Evolutionary conservation across 2,329 filamentous ascomycete species (phyloP), one percentile per base, ranked within the genome.

Genomic region (Penicillium griseofulvum): DNA sequence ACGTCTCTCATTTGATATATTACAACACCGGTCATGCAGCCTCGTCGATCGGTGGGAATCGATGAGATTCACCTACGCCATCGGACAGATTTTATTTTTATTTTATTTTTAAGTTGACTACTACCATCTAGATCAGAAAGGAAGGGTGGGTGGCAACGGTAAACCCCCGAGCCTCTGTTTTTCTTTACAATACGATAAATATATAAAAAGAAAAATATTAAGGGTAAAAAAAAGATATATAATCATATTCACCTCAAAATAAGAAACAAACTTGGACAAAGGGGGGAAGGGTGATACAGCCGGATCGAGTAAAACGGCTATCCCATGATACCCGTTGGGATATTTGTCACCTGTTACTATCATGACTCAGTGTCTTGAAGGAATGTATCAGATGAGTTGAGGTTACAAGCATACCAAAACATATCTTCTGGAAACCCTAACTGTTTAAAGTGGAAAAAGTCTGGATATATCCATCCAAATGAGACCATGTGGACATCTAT

Each of bases 1-100:
- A 68, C 66, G 69, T 59, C 66, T 76, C 72, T 73, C 71, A 76
- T 76, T 76, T 75, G 74, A 75, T 73, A 74, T 72, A 68, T 68
- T 68, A 68, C 67, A 68, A 66, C 66, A 68, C 65, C 68, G 71
- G 74, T 76, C 74, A 76, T 76, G 74, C 74, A 76, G 70, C 69
- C 63, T 63, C 65, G 72, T 74, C 71, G 72, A 76, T 76, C 74
- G 67, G 68, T 65, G 61, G 57, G 57, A 69, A 69, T 69, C 66
- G 62, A 71, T 64, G 64, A 70, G 71, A 69, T 67, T 73, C 72
- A 65, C 68, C 63, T 63, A 66, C 64, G 56, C 61, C 56, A 65
- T 70, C 66, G 61, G 57, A 67, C 64, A 55, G 61, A 39, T 62
- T 49, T 57, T 55, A 55, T 50, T 45, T 28, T 43, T n/a, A 41